phyloP scores from a whole-genome alignment of 2,329 filamentous ascomycete genomes.

The Tothia fuscella region DNA sequence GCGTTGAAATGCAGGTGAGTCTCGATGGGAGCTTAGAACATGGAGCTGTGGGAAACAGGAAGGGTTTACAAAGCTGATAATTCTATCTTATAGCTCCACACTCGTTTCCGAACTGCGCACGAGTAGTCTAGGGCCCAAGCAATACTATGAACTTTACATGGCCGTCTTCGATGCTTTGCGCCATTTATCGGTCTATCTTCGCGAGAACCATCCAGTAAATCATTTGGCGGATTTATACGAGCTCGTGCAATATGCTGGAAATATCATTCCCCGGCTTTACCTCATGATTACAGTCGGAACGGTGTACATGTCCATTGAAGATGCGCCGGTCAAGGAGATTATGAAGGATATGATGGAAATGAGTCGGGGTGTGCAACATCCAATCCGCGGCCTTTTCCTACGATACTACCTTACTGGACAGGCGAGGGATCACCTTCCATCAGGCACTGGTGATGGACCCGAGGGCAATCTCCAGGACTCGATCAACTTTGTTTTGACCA shows the following conservation, averaged over 20 bases:
- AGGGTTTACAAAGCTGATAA: background rate
- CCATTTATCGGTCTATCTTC: slow-evolving; percentile 90
- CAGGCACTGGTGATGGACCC: slow-evolving; percentile 72
- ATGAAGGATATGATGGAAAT: slow-evolving; percentile 99
- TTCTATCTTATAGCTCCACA: slow-evolving; percentile 58
- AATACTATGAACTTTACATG: slow-evolving; percentile 99
- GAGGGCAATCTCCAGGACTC: slow-evolving; percentile 95
- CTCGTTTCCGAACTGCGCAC: slow-evolving; percentile 97
- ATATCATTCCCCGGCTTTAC: slow-evolving; percentile 91
- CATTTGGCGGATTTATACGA: slow-evolving; percentile 97
- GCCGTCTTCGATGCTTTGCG: slow-evolving; percentile 94
- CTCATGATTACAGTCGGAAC: slow-evolving; percentile 99
- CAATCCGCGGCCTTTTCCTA: slow-evolving; percentile 85
- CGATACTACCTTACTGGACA: slow-evolving; percentile 95
- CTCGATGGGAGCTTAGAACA: background rate
- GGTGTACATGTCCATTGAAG: slow-evolving; percentile 96
- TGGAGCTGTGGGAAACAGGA: too few species aligned
- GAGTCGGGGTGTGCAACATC: slow-evolving; percentile 95
- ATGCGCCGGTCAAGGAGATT: slow-evolving; percentile 97
- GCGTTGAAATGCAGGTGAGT: slow-evolving; percentile 96
- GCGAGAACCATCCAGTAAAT: slow-evolving; percentile 94
- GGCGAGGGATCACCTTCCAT: slow-evolving; percentile 77
- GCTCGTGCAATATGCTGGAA: slow-evolving; percentile 94
- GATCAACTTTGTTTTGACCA: slow-evolving; percentile 94
- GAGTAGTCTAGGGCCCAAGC: slow-evolving; percentile 93